A percentile compares a stretch with the other conserved stretches of the same genome.
phyloP scores from a whole-genome alignment of 805 yeast genomes.

The Kluyveromyces siamensis region DNA sequence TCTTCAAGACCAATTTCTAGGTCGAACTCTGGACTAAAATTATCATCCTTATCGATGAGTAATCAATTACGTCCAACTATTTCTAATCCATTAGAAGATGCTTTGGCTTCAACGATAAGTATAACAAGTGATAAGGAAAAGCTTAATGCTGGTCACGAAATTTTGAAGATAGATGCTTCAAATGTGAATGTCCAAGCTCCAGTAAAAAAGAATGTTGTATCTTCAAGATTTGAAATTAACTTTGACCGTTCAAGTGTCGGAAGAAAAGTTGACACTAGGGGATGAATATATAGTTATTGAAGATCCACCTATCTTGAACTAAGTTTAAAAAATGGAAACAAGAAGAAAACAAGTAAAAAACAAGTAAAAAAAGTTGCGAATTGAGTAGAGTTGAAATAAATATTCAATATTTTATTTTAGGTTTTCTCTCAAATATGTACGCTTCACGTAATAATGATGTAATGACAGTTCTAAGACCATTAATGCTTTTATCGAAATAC shows the following conservation, averaged over 20 bases:
- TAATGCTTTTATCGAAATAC: too few species aligned
- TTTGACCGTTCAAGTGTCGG: slow-evolving; percentile 36
- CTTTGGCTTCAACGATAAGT: slow-evolving; percentile 11
- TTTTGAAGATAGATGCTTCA: slow-evolving; percentile 6
- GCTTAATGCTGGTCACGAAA: slow-evolving; percentile 22
- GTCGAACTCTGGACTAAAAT: slow-evolving; percentile 10
- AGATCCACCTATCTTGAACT: too few species aligned
- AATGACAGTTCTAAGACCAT: too few species aligned
- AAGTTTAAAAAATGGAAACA: too few species aligned
- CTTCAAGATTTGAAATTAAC: slow-evolving; percentile 29
- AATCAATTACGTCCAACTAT: slow-evolving; percentile 1
- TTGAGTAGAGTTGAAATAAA: too few species aligned
- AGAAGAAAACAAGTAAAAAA: too few species aligned
- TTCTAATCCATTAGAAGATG: slow-evolving; percentile 8
- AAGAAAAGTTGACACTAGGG: slow-evolving; percentile 24
- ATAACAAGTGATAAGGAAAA: slow-evolving; percentile 22
- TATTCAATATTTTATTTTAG: too few species aligned
- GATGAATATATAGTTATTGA: not conserved
- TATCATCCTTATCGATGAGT: slow-evolving; percentile 11
- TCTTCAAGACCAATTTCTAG: slow-evolving; percentile 13
- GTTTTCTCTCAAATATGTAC: too few species aligned
- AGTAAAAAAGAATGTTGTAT: slow-evolving; percentile 13
- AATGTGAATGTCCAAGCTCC: not conserved
- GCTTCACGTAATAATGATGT: too few species aligned
- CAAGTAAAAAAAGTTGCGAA: too few species aligned